Evolutionary conservation across 192 early-diverging fungal species (phyloP).

Genomic region (Coemansia sp.): DNA sequence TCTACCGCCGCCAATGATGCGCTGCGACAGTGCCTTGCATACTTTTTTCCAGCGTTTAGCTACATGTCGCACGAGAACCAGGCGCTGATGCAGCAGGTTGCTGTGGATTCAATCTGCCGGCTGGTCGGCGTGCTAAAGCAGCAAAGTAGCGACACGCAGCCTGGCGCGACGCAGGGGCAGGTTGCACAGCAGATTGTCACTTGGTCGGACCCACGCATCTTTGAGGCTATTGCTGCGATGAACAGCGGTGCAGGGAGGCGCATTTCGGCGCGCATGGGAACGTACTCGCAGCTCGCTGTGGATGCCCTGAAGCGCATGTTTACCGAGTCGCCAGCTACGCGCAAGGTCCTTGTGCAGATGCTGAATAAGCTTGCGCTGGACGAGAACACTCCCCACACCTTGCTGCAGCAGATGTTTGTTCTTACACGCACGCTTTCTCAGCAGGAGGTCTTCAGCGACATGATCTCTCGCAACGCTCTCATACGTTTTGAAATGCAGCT

Average conservation of each 20-base stretch:
- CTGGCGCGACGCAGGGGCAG: constrained; percentile 47
- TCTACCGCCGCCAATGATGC: constrained; percentile 63
- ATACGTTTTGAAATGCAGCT: constrained; percentile 59
- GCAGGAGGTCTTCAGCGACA: constrained; percentile 56
- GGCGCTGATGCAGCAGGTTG: constrained; percentile 61
- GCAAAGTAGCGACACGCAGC: constrained; percentile 24
- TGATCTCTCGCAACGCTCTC: constrained; percentile 59
- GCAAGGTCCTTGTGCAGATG: constrained; percentile 65
- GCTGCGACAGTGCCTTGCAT: constrained; percentile 81
- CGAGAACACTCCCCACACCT: constrained; percentile 31
- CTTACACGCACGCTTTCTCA: constrained; percentile 38
- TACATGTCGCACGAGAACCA: constrained; percentile 76
- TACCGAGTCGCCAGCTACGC: constrained; percentile 48
- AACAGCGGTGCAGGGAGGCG: constrained; percentile 10
- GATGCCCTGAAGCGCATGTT: constrained; percentile 61
- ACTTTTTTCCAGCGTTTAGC: constrained; percentile 84
- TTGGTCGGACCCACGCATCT: constrained; percentile 74
- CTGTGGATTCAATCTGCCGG: constrained; percentile 33
- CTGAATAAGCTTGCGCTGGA: constrained; percentile 58
- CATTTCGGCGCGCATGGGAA: constrained; percentile 27
- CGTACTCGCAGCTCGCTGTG: constrained; percentile 58
- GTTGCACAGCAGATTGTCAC: constrained; percentile 73
- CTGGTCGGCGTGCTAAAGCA: constrained; percentile 43
- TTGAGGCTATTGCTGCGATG: constrained; percentile 52
- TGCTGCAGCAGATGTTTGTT: constrained; percentile 54